Evolutionary conservation across 139 green algal genomes (phyloP).

Genomic region (Coccomyxa sp.): DNA sequence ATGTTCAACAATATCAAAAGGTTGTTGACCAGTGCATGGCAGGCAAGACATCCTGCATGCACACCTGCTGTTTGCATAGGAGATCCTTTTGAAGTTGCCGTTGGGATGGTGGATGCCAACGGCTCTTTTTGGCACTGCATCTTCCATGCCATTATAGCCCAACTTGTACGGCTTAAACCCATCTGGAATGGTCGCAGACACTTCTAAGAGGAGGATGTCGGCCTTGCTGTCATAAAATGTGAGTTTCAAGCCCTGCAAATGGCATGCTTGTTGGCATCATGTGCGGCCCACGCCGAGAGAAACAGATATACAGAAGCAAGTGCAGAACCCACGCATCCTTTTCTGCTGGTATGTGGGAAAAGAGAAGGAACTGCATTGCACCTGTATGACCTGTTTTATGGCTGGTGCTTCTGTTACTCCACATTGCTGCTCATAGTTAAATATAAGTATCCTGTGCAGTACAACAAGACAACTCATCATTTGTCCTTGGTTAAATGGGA

Average conservation of each 20-base stretch:
- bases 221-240: constrained; percentile 5
- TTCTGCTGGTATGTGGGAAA: not conserved
- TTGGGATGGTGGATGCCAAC: not conserved
- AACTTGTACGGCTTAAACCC: not conserved
- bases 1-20: not conserved
- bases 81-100: not conserved
- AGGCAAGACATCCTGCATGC: not conserved
- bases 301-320: not conserved
- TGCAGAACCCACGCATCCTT: not conserved
- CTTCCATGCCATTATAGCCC: not conserved
- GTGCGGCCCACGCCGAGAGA: not conserved
- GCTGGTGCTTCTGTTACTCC: not conserved
- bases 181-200: not conserved
- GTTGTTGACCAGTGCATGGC: not conserved
- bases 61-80: not conserved
- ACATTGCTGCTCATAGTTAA: not conserved
- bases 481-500: not conserved
- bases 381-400: not conserved
- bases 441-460: not conserved
- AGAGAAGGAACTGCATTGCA: not conserved
- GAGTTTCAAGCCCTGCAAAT: not conserved
- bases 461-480: not conserved
- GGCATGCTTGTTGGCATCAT: not conserved
- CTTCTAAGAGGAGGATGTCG: not conserved
- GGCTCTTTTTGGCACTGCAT: not conserved